phyloP scores from a whole-genome alignment of 2,329 filamentous ascomycete genomes.

The Phialocephala subalpina region DNA sequence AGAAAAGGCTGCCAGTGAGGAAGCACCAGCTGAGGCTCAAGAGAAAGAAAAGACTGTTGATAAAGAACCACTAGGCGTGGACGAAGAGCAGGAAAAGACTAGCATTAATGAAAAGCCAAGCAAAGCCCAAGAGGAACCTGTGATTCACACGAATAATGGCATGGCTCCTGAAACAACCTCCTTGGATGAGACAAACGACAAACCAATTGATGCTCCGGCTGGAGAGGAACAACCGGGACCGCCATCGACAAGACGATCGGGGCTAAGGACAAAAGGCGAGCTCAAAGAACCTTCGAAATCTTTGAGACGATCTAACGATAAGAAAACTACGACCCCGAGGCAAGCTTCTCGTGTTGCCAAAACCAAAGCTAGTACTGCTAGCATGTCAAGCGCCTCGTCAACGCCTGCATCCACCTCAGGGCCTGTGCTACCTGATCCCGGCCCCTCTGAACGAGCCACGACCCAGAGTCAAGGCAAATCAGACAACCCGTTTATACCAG shows the following conservation, averaged over 20 bases:
- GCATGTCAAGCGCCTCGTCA: neutral
- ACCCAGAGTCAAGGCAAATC: neutral
- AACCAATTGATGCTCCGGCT: neutral
- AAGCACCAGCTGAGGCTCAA: too few relatives aligned
- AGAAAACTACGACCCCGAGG: constrained; percentile 11
- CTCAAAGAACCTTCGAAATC: constrained; percentile 22
- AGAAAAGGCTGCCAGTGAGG: neutral
- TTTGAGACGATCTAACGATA: constrained; percentile 7
- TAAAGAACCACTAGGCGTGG: neutral
- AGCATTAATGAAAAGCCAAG: too few relatives aligned
- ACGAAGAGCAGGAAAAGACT: neutral
- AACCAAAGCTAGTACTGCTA: neutral
- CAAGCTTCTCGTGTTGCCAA: constrained; percentile 19
- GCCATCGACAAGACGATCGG: neutral
- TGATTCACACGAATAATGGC: too few relatives aligned
- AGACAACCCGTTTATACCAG: constrained; percentile 1
- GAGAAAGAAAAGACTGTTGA: neutral
- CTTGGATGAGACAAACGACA: too few relatives aligned
- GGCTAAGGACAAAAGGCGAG: constrained; percentile 18
- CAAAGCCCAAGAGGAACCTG: too few relatives aligned
- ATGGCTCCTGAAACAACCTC: too few relatives aligned
- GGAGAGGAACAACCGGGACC: neutral
- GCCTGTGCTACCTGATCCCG: neutral
- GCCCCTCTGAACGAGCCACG: neutral
- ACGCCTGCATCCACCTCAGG: constrained; percentile 4